phyloP scores from a whole-genome alignment of 2,329 filamentous ascomycete genomes.

The Bipolaris bicolor region DNA sequence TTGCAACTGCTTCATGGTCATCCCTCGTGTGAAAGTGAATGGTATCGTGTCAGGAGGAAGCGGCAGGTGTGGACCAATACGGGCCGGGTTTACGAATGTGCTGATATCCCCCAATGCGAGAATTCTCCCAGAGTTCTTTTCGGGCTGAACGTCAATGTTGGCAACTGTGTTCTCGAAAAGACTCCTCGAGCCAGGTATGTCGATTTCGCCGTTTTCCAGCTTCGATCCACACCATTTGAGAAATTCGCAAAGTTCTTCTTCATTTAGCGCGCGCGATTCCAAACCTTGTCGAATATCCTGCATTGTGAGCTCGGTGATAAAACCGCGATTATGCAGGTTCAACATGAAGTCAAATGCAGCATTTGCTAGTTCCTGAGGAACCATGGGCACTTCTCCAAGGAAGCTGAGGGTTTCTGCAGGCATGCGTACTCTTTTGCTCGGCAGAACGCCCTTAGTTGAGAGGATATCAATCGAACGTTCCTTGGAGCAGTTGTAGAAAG shows the following conservation, averaged over 20 bases:
- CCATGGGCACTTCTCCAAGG: slow-evolving; percentile 83
- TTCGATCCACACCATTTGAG: slow-evolving; percentile 82
- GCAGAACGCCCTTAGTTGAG: slow-evolving; percentile 84
- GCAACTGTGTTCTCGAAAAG: slow-evolving; percentile 83
- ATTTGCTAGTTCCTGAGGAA: slow-evolving; percentile 76
- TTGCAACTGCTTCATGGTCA: slow-evolving; percentile 72
- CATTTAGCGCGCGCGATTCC: slow-evolving; percentile 78
- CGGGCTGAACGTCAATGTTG: slow-evolving; percentile 61
- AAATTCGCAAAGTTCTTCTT: slow-evolving; percentile 80
- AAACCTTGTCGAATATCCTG: slow-evolving; percentile 85
- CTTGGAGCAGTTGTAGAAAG: slow-evolving; percentile 92
- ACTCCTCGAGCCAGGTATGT: slow-evolving; percentile 68
- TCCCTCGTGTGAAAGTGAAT: slow-evolving; percentile 76
- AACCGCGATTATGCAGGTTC: slow-evolving; percentile 80
- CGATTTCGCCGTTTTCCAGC: slow-evolving; percentile 73
- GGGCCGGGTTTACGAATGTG: slow-evolving; percentile 75
- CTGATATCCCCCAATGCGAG: slow-evolving; percentile 78
- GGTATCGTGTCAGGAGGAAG: slow-evolving; percentile 83
- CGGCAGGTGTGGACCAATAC: slow-evolving; percentile 81
- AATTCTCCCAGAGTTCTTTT: slow-evolving; percentile 67
- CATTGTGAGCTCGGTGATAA: slow-evolving; percentile 87
- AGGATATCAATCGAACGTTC: slow-evolving; percentile 80
- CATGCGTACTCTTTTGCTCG: slow-evolving; percentile 82
- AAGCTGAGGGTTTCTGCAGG: slow-evolving; percentile 75
- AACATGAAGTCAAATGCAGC: slow-evolving; percentile 73